Evolutionary conservation across 805 yeast species (phyloP), one percentile per base, ranked within the genome.

Genomic region (Yarrowia sp.): DNA sequence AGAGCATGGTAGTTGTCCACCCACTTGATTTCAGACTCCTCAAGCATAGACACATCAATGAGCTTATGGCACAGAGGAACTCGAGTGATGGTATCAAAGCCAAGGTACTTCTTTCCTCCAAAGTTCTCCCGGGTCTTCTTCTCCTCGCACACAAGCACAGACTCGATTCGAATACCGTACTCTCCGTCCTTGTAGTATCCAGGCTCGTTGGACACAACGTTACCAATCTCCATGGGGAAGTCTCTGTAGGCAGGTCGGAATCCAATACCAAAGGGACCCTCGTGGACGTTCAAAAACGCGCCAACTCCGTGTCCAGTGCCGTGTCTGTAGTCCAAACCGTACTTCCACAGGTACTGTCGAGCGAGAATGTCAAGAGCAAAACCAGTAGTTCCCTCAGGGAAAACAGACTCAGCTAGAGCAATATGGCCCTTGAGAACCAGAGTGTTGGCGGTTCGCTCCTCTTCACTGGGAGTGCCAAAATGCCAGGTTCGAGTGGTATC

Each of bases 231-330:
- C 33, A 79, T 67, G 6, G 91, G 85, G 48, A 81, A 82, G 9
- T 83, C 79, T 38, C 79, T 76, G 31, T 83, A 76, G 14, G 81
- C 77, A 31, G 79, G 76, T 71, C 81, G 79, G 72, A 74, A 78
- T 66, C 88, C 90, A 66, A 95, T 85, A 14, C 92, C 96, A 65
- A 93, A 82, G 1, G 98, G 98, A 0, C 96, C 95, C 72, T 96
- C 97, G 74, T 95, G 99, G 15, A 95, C 98, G 74, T 88, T 88
- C 51, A 96, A 84, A 73, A 82, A 93, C 18, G 92, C 82, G 1
- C 97, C 98, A n/a, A 95, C 89, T 4, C 99, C 99, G 75, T 95
- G 99, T 1, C 98, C 97, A 0, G 98, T 91, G 9, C 99, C 98
- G 75, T 95, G 99, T 68, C 87, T 84, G 74, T 89, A 95, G 74